Base-by-base conservation (phyloP, 1,284 basidiomycete species). In the Leucoagaricus sp. region DNA sequence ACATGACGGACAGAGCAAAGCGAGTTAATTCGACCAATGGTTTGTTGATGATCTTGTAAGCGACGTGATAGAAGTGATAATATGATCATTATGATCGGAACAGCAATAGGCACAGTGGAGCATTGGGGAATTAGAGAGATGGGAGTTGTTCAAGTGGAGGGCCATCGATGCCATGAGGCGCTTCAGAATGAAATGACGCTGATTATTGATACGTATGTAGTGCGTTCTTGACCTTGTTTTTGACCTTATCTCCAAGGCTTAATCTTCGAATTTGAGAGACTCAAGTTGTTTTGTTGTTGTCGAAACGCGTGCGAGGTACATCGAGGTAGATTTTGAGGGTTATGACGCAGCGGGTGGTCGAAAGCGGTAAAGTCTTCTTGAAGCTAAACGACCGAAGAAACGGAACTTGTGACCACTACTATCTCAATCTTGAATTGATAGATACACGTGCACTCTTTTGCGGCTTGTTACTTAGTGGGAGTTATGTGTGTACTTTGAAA, bases 121-220 rank as follows among this genome's bases (percentile, higher is more conserved):
- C 34, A 48, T 48, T 5, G 12, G 46, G 46, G 21, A 21, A 48
- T 48, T n/a, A n/a, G n/a, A n/a, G n/a, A n/a, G n/a, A n/a, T n/a
- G n/a, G n/a, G n/a, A n/a, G n/a, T n/a, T n/a, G n/a, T n/a, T n/a
- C n/a, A n/a, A n/a, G n/a, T n/a, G n/a, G n/a, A n/a, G n/a, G n/a
- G 46, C 38, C n/a, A 48, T 48, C 46, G 46, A 48, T 48, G 17
- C 28, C 46, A 23, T 48, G 46, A 48, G 46, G 31, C 19, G 31
- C 15, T 46, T n/a, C n/a, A n/a, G n/a, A n/a, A n/a, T n/a, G n/a
- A n/a, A n/a, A n/a, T n/a, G n/a, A n/a, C n/a, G n/a, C n/a, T n/a
- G n/a, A n/a, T n/a, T n/a, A n/a, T n/a, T n/a, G n/a, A n/a, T n/a
- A n/a, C n/a, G n/a, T n/a, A n/a, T n/a, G n/a, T n/a, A n/a, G n/a